A percentile compares a stretch with the other conserved stretches of the same genome.
Conservation (phyloP, 2,329 filamentous ascomycete species). For the Nigrograna mackinnonii region DNA sequence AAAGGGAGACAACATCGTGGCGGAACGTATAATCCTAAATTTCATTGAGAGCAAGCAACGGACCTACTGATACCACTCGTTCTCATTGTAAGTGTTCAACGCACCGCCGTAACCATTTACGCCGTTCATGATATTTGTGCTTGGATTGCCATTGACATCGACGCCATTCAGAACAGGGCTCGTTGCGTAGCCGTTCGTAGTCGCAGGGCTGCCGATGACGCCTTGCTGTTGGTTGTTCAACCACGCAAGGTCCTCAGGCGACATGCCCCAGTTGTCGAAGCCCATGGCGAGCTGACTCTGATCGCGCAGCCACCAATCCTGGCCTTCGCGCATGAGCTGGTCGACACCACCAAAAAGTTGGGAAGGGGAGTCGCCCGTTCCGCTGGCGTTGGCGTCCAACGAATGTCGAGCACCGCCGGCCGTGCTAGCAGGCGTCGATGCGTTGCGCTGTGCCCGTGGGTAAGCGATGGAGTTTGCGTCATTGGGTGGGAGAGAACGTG, state of each 20-base stretch:
- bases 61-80: conserved; percentile 45
- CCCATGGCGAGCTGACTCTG: conserved; percentile 63
- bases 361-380: conserved; percentile 46
- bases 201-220: conserved; percentile 14
- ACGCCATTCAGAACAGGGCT: conserved; percentile 3
- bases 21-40: too few relatives aligned
- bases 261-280: conserved; percentile 63
- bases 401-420: conserved; percentile 22
- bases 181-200: conserved; percentile 8
- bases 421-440: conserved; percentile 25
- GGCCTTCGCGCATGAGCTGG: conserved; percentile 63
- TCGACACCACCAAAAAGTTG: conserved; percentile 64
- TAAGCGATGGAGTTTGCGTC: conserved; percentile 32
- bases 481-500: conserved; percentile 34
- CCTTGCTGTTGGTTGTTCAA: conserved; percentile 24
- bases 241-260: conserved; percentile 31
- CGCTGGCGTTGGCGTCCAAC: conserved; percentile 24
- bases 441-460: conserved; percentile 32
- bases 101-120: conserved; percentile 28
- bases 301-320: conserved; percentile 65
- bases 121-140: conserved; percentile 14
- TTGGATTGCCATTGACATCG: conserved; percentile 17
- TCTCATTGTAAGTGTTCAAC: conserved; percentile 40
- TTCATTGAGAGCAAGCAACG: too few relatives aligned
- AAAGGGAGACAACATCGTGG: too few relatives aligned